Evolutionary conservation across 2,329 filamentous ascomycete species (phyloP).

Genomic region (Ceratocystis ficicola): DNA sequence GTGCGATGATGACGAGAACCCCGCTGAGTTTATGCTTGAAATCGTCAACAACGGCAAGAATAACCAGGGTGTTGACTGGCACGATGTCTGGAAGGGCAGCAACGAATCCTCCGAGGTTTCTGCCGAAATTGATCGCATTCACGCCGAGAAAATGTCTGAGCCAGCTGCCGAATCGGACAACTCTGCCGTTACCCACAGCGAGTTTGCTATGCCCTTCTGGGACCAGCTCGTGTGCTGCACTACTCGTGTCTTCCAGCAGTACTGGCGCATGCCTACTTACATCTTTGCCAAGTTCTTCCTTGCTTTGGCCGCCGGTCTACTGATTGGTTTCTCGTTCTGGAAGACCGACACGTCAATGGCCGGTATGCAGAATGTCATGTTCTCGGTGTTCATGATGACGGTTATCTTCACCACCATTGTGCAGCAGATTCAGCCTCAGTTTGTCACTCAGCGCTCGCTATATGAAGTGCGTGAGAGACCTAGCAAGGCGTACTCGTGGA

Average conservation of each 20-base stretch:
- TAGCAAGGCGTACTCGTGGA: slow-evolving; percentile 63
- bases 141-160: slow-evolving; percentile 34
- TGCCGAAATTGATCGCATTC: slow-evolving; percentile 52
- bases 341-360: slow-evolving; percentile 42
- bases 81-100: slow-evolving; percentile 49
- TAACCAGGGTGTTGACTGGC: slow-evolving; percentile 46
- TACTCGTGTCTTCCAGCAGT: slow-evolving; percentile 63
- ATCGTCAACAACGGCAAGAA: slow-evolving; percentile 35
- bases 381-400: slow-evolving; percentile 61
- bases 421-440: slow-evolving; percentile 63
- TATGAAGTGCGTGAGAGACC: slow-evolving; percentile 70
- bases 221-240: slow-evolving; percentile 55
- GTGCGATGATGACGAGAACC: slow-evolving; percentile 53
- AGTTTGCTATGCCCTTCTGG: slow-evolving; percentile 67
- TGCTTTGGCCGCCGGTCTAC: slow-evolving; percentile 48
- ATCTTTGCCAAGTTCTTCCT: slow-evolving; percentile 61
- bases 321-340: slow-evolving; percentile 66
- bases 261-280: slow-evolving; percentile 70
- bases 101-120: slow-evolving; percentile 41
- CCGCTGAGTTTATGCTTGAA: slow-evolving; percentile 64
- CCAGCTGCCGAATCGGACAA: slow-evolving; percentile 21
- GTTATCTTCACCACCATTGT: slow-evolving; percentile 62
- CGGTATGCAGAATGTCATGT: slow-evolving; percentile 64
- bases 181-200: slow-evolving; percentile 34
- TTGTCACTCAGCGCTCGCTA: slow-evolving; percentile 58